Conservation (phyloP, 2,329 filamentous ascomycete genomes). For the Cadophora luteo-olivacea region DNA sequence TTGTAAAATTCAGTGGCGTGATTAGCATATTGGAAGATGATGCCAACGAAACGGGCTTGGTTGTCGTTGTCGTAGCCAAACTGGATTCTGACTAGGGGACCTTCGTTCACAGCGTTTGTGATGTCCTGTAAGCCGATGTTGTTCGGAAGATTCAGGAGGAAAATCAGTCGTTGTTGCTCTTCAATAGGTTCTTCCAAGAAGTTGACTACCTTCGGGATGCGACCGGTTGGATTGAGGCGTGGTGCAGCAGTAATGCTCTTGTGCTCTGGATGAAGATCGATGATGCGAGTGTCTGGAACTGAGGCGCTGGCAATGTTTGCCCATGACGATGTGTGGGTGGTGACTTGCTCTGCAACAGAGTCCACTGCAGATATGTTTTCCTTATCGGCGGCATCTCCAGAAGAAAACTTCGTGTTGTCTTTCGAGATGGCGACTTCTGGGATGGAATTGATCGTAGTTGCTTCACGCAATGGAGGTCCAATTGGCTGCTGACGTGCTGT, state of each 20-base stretch:
- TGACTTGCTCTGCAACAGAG: background rate
- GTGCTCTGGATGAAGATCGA: constrained; percentile 33
- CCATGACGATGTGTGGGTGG: constrained; percentile 36
- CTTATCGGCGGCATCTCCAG: background rate
- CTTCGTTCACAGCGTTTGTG: constrained; percentile 41
- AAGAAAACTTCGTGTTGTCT: background rate
- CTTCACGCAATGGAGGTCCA: background rate
- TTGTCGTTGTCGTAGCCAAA: constrained; percentile 38
- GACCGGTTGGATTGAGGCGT: constrained; percentile 29
- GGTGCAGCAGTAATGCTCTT: constrained; percentile 4
- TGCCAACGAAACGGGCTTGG: constrained; percentile 33
- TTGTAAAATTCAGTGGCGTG: constrained; percentile 38
- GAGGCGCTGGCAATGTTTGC: constrained; percentile 38
- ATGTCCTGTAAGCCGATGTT: constrained; percentile 38
- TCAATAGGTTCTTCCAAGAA: constrained; percentile 26
- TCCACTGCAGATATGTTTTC: background rate
- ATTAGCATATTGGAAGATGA: constrained; percentile 40
- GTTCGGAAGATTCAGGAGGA: constrained; percentile 40
- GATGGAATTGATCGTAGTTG: background rate
- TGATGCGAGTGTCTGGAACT: constrained; percentile 24
- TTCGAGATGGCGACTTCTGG: background rate
- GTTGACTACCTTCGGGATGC: constrained; percentile 28
- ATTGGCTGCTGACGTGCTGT: background rate
- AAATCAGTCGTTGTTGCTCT: constrained; percentile 39
- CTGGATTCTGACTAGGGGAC: constrained; percentile 39